A percentile compares a stretch with the other conserved stretches of the same genome.
Evolutionary conservation across 2,329 filamentous ascomycete genomes (phyloP).

Genomic region (Ascochyta pisi): DNA sequence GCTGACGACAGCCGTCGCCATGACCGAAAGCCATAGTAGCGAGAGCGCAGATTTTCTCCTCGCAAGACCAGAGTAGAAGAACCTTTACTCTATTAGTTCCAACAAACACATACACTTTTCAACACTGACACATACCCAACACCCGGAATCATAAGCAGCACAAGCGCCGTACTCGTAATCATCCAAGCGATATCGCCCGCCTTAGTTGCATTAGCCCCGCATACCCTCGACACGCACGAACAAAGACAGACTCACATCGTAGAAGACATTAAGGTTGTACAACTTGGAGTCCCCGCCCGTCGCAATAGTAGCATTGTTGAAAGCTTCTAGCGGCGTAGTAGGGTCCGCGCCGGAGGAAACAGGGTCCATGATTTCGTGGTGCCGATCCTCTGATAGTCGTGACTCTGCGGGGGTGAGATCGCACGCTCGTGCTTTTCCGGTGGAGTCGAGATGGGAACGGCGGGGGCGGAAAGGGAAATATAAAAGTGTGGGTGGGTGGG

Average conservation of each 20-base stretch:
- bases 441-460: background rate
- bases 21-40: constrained; percentile 83
- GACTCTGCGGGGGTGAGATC: background rate
- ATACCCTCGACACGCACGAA: constrained; percentile 12
- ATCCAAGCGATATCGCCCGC: constrained; percentile 85
- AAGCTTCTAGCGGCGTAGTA: constrained; percentile 43
- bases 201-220: constrained; percentile 54
- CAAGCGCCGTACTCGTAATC: constrained; percentile 75
- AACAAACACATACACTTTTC: too few species aligned
- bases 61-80: constrained; percentile 92
- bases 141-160: constrained; percentile 91
- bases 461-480: background rate
- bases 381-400: constrained; percentile 6
- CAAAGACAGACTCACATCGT: constrained; percentile 65
- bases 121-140: constrained; percentile 63
- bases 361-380: constrained; percentile 35
- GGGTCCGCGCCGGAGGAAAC: constrained; percentile 35
- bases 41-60: constrained; percentile 88
- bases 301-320: constrained; percentile 65
- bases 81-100: constrained; percentile 56
- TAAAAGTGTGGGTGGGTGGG: background rate
- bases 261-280: constrained; percentile 83
- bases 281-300: constrained; percentile 71
- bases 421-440: background rate
- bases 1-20: constrained; percentile 77